Base-by-base conservation (phyloP, 73 alveolate species). In the Symbiodinium pilosum region DNA sequence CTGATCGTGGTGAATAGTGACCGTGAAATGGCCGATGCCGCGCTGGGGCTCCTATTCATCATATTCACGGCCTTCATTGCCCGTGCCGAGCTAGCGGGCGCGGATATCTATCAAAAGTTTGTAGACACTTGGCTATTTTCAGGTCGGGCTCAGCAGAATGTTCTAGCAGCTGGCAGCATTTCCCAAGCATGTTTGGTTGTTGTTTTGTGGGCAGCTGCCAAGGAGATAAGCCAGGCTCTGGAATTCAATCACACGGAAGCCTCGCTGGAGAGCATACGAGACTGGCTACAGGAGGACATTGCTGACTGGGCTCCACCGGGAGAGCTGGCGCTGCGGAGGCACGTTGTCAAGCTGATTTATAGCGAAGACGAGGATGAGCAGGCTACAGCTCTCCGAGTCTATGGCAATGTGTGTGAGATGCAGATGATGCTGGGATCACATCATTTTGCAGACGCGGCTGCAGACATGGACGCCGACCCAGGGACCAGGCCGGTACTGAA, bases 341-440 rank as follows among this genome's bases (percentile, higher is more conserved):
- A 73, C 30, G 24, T 73, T 43, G 44, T 73, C 85, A 73, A 28
- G 20, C 24, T 73, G 43, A 36, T 73, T 20, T n/a, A 73, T 34
- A 43, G 85, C 85, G 85, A 73, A 9, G 85, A 73, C 28, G 85
- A n/a, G 28, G 44, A 36, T n/a, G 44, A 34, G 30, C n/a, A 32
- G 43, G 7, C 24, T 24, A 32, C 30, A 34, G 85, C 85, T 32
- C 44, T 73, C 26, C 85, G 47, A 14, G 85, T 73, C 14, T 73
- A 34, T 34, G 28, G 47, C 85, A 32, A 73, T 73, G 41, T 73
- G 6, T 73, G 85, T 34, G 85, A 73, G 11, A 73, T 73, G 43
- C 85, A 73, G 5, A 73, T 73, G 85, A 73, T 73, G 85, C 43
- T 73, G 41, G 85, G 85, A 11, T 73, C 85, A n/a, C 85, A 73